Base-by-base conservation (phyloP, 768 basidiomycete species). In the Clavulina sp. region DNA sequence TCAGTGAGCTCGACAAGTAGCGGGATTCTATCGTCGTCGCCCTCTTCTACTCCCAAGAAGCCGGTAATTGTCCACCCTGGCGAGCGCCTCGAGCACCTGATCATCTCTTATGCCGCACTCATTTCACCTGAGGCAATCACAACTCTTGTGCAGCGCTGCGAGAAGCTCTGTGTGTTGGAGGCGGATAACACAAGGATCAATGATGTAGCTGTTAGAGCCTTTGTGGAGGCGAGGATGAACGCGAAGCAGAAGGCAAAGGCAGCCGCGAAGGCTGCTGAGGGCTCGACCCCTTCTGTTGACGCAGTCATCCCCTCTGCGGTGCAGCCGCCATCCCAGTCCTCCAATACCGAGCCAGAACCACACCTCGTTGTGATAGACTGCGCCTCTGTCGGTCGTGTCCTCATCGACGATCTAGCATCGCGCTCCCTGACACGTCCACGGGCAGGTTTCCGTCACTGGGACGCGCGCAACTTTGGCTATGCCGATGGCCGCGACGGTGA, bases 151-250 rank as follows among this genome's bases (percentile, higher is more conserved):
- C 72, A 69, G 18, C 66, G 67, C 18, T 92, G 87, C 61, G 55
- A 70, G 19, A 70, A 67, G 28, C 70, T 93, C 41, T 71, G 66
- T 4, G 70, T 75, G 5, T 70, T 95, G 46, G 87, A 91, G 59
- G 77, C 75, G 0, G 91, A 93, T 61, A 78, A 77, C 55, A 91
- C 88, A 4, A 72, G 73, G n/a, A 71, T 89, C 48, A 73, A 77
- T 3, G 70, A 75, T 24, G 46, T 61, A 13, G 74, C 80, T 23
- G 62, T 86, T 38, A 73, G 69, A 57, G 76, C 84, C 55, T 89
- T 91, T 60, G 74, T 89, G 40, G 66, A 69, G 29, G 66, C 72
- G 50, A 66, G 66, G 41, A 70, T n/a, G 71, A 40, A 65, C 72
- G 56, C 75, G 80, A 24, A 64, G 69, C 26, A 60, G 66, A 24